A percentile compares a stretch with the other conserved stretches of the same genome.
Conservation (phyloP, 129 eudicot genomes). For the Flaveria brownii region DNA sequence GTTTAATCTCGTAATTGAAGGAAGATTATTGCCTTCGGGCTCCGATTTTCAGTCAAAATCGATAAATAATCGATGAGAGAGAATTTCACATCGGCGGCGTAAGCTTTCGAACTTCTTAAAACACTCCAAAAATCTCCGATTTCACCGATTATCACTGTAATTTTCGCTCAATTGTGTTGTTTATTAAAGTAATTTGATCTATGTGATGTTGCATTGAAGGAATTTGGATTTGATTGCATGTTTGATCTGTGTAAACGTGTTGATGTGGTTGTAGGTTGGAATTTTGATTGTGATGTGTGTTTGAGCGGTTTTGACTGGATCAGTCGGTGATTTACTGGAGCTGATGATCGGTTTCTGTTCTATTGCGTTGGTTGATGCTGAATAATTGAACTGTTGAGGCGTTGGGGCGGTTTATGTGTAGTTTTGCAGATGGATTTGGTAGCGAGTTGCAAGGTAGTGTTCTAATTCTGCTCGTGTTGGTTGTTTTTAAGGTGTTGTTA, state of each 20-base stretch:
- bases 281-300: slow-evolving; percentile 13
- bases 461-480: background rate
- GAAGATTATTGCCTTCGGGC: slow-evolving; percentile 40
- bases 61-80: slow-evolving; percentile 40
- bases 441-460: slow-evolving; percentile 75
- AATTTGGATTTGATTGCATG: background rate
- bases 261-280: slow-evolving; percentile 8
- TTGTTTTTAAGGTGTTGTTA: slow-evolving; percentile 7
- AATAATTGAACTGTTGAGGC: slow-evolving; percentile 3
- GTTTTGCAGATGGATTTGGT: slow-evolving; percentile 67
- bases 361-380: slow-evolving; percentile 33
- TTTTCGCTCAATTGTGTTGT: slow-evolving; percentile 13
- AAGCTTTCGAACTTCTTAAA: background rate
- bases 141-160: slow-evolving; percentile 15
- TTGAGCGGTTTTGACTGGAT: slow-evolving; percentile 35
- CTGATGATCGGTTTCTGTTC: slow-evolving; percentile 25
- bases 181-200: slow-evolving; percentile 21
- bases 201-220: slow-evolving; percentile 11
- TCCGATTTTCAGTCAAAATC: slow-evolving; percentile 39
- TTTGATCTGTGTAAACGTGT: background rate
- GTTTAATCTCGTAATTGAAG: slow-evolving; percentile 37
- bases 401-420: slow-evolving; percentile 19
- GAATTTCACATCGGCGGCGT: slow-evolving; percentile 42
- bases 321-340: slow-evolving; percentile 27
- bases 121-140: slow-evolving; percentile 20